Percentiles rank a stretch among this genome's conserved stretches.
phyloP scores from a whole-genome alignment of 2,329 filamentous ascomycete species.

The Septoria petroselini region DNA sequence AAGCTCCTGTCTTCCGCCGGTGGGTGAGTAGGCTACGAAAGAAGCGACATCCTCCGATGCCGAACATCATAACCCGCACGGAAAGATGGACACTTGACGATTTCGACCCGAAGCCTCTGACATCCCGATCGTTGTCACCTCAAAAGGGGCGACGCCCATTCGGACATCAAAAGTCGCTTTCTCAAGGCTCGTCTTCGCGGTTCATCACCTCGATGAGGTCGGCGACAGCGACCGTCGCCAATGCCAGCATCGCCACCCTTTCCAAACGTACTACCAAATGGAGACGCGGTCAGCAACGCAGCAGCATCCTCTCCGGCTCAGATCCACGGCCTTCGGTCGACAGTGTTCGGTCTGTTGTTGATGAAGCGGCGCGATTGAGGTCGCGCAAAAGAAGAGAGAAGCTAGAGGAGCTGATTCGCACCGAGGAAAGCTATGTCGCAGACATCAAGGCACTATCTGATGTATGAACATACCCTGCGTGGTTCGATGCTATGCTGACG shows the following conservation, averaged over 20 bases:
- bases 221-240: conserved; percentile 72
- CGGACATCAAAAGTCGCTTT: conserved; percentile 46
- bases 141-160: conserved; percentile 7
- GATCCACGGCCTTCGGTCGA: conserved; percentile 65
- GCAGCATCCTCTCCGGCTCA: conserved; percentile 60
- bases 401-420: conserved; percentile 78
- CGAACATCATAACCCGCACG: conserved; percentile 38
- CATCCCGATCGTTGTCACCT: conserved; percentile 14
- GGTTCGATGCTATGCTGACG: background rate
- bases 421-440: conserved; percentile 83
- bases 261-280: conserved; percentile 57
- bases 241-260: conserved; percentile 64
- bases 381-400: conserved; percentile 73
- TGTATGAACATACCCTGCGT: conserved; percentile 51
- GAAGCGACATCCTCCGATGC: conserved; percentile 49
- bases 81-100: conserved; percentile 40
- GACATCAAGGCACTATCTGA: conserved; percentile 85
- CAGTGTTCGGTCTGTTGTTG: conserved; percentile 52
- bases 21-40: conserved; percentile 71
- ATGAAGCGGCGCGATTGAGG: conserved; percentile 68
- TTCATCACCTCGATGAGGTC: conserved; percentile 81
- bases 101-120: conserved; percentile 28
- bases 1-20: conserved; percentile 53
- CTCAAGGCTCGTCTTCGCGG: conserved; percentile 71
- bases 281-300: conserved; percentile 57